These are phyloP conservation scores for Sclerotinia sclerotiorum DNA, from an alignment of 2,329 filamentous ascomycete genomes.

Conservation along the genomic window DNA sequence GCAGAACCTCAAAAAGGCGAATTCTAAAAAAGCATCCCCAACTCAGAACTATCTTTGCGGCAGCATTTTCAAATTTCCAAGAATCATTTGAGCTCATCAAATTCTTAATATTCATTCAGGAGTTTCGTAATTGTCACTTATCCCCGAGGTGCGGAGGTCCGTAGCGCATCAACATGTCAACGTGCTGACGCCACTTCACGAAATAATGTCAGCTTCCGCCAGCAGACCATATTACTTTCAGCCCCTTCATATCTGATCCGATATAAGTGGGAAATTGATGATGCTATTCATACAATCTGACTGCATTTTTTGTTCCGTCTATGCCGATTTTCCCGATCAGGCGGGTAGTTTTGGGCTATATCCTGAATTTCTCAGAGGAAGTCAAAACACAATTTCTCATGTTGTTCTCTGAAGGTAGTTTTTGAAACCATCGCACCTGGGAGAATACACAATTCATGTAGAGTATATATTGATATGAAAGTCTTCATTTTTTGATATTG, in stretches of 20 bases:
- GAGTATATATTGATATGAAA: neutral
- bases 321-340: neutral
- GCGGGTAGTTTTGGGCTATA: neutral
- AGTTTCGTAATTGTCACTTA: neutral
- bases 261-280: constrained; percentile 9
- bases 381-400: too few relatives aligned
- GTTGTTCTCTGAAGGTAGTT: too few relatives aligned
- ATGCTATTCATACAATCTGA: neutral
- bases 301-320: neutral
- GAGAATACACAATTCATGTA: neutral
- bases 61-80: neutral
- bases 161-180: neutral
- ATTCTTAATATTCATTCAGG: neutral
- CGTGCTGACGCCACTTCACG: constrained; percentile 1
- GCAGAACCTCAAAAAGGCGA: neutral
- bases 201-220: constrained; percentile 3
- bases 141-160: constrained; percentile 2
- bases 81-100: neutral
- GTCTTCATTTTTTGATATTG: neutral
- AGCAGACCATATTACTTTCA: neutral
- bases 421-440: neutral
- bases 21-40: neutral
- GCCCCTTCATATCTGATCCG: constrained; percentile 8
- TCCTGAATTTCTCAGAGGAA: neutral
- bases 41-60: neutral